Percentiles rank a stretch among this genome's conserved stretches.
Conservation (phyloP, 176 grass and related monocot genomes). For the Tillandsia fasciculata region DNA sequence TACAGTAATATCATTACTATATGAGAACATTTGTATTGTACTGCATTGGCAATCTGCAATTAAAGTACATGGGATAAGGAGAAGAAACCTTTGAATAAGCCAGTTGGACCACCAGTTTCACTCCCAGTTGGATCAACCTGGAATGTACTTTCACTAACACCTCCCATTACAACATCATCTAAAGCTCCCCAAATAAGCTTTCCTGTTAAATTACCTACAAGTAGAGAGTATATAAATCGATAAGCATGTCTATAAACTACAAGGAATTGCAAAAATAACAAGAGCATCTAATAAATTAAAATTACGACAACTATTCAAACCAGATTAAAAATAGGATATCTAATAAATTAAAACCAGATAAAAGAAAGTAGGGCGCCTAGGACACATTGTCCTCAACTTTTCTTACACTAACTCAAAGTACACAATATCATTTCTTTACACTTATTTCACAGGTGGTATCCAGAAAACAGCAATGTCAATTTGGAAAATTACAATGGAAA, state of each 20-base stretch:
- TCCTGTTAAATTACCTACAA: slow-evolving; percentile 54
- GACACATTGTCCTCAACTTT: too few relatives aligned
- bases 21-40: neutral
- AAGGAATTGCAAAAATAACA: too few relatives aligned
- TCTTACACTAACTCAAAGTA: neutral
- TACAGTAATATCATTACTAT: neutral
- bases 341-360: neutral
- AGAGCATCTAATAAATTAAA: too few relatives aligned
- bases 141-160: slow-evolving; percentile 87
- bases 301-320: too few relatives aligned
- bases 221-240: slow-evolving; percentile 3
- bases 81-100: slow-evolving; percentile 83
- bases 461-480: neutral
- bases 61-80: slow-evolving; percentile 7
- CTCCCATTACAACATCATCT: slow-evolving; percentile 97
- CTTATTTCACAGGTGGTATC: neutral
- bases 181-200: slow-evolving; percentile 74
- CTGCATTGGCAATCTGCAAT: slow-evolving; percentile 2
- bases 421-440: neutral
- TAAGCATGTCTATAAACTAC: neutral
- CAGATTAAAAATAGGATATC: neutral
- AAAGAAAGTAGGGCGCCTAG: neutral
- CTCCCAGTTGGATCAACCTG: slow-evolving; percentile 73
- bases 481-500: neutral
- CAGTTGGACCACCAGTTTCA: slow-evolving; percentile 75